These are phyloP conservation scores for Geosmithia morbida DNA, from an alignment of 2,329 filamentous ascomycete genomes.

Conservation along the genomic window DNA sequence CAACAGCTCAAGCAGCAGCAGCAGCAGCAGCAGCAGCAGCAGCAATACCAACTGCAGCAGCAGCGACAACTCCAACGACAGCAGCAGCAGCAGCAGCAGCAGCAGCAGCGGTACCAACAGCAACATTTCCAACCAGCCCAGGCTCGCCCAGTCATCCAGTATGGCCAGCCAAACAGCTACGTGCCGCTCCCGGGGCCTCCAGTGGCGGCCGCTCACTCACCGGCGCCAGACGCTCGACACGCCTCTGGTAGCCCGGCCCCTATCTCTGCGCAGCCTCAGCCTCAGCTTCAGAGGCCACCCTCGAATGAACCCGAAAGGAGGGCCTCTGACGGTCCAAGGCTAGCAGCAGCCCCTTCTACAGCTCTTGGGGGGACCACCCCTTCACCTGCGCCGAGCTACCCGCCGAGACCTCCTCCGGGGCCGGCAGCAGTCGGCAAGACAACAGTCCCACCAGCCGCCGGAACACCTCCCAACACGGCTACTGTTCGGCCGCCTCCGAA, in stretches of 20 bases:
- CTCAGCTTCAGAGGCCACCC: neutral
- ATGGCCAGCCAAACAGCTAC: conserved; percentile 47
- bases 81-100: neutral
- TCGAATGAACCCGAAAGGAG: neutral
- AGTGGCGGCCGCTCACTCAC: conserved; percentile 7
- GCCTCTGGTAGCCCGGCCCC: conserved; percentile 4
- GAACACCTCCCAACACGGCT: neutral
- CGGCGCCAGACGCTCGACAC: conserved; percentile 5
- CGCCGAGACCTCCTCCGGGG: conserved; percentile 9
- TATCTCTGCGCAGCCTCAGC: neutral
- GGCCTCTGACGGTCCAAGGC: conserved; percentile 4
- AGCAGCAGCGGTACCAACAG: neutral
- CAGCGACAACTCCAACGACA: neutral
- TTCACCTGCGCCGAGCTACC: conserved; percentile 1
- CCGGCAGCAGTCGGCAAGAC: conserved; percentile 3
- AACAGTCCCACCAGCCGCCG: neutral
- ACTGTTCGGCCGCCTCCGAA: neutral
- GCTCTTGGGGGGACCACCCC: neutral
- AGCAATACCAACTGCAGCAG: neutral
- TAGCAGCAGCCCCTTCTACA: conserved; percentile 4
- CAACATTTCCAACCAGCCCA: conserved; percentile 5
- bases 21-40: conserved; percentile 6
- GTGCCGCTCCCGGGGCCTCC: conserved; percentile 31
- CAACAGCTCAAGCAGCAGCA: conserved; percentile 3
- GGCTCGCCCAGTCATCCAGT: conserved; percentile 45